Base-by-base conservation (phyloP, 2,329 filamentous ascomycete genomes). In the Fusarium cyanostomum region DNA sequence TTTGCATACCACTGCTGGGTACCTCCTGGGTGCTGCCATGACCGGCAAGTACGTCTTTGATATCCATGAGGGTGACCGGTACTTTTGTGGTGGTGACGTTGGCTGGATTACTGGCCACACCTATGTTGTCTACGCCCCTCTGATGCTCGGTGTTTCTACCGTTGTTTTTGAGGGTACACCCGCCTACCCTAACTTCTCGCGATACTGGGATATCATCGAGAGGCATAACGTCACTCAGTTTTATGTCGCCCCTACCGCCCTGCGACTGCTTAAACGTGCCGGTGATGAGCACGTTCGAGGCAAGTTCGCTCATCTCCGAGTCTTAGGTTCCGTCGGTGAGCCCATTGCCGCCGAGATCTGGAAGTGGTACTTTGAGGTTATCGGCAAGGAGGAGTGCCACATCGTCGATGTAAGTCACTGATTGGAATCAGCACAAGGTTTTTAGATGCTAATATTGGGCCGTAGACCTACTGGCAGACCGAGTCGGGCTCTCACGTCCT, bases 41-140 rank as follows among this genome's bases (percentile, higher is more conserved):
- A 99, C 95, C 11, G 94, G 94, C 78, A 99, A 98, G 81, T 98
- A 99, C 77, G 94, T 98, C 62, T 99, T 99, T 75, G 95, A 99
- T 77, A 96, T 99, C 64, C 95, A 99, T 77, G 90, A 94, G 63
- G 88, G 91, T 51, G 95, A 99, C 78, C 88, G 87, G 64, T 97
- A 95, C 85, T 98, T 98, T 85, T 99, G 95, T 72, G 95, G 94
- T 77, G 95, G 95, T 77, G 95, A 99, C 73, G 94, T 99, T 38
- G 95, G 95, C 66, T 99, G 95, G 95, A 98, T 99, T 76, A 99
- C 95, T 27, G 95, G 95, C 15, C 95, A 99, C 81, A 97, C 95
- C 21, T 99, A 99, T 72, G 94, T 98, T 54, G 94, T 99, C 34
- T 99, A 99, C 75, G 93, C 95, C 10, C 95, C 95, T 65, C 84